Evolutionary conservation across 306 rosid genomes (phyloP).

Genomic region (Begonia fuchsioides): DNA sequence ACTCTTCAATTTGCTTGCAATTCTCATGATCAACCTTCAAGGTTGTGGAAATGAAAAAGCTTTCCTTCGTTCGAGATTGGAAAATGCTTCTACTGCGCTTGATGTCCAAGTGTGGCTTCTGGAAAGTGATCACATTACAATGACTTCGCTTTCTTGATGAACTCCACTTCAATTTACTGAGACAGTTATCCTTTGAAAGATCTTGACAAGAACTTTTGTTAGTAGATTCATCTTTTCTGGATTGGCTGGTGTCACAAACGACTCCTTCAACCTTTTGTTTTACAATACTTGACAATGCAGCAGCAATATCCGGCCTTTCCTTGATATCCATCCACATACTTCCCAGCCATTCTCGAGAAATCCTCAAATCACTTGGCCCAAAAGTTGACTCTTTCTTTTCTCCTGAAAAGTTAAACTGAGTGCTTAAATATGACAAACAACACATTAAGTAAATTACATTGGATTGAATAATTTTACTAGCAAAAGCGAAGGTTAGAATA

Average conservation of each 20-base stretch:
- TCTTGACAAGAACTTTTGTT: constrained; percentile 22
- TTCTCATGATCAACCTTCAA: constrained; percentile 61
- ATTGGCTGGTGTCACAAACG: constrained; percentile 11
- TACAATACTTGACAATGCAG: constrained; percentile 13
- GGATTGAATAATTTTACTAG: not conserved
- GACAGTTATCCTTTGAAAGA: constrained; percentile 42
- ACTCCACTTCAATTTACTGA: constrained; percentile 51
- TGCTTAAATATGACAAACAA: too few relatives aligned
- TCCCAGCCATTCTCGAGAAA: constrained; percentile 69
- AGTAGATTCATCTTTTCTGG: constrained; percentile 12
- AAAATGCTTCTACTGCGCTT: constrained; percentile 9
- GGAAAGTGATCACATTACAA: constrained; percentile 9
- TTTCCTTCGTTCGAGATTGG: constrained; percentile 26
- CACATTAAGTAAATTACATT: not conserved
- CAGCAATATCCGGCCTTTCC: constrained; percentile 50
- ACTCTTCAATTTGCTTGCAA: constrained; percentile 58
- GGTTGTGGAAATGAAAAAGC: constrained; percentile 30
- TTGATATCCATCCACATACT: constrained; percentile 34
- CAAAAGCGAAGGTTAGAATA: not conserved
- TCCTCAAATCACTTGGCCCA: constrained; percentile 29
- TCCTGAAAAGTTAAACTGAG: constrained; percentile 27
- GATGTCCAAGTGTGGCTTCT: constrained; percentile 12
- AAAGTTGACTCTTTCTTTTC: constrained; percentile 35
- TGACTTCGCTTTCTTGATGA: constrained; percentile 52
- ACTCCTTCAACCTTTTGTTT: constrained; percentile 4